Conservation (phyloP, 1,284 basidiomycete genomes). For the Peniophora sp. region DNA sequence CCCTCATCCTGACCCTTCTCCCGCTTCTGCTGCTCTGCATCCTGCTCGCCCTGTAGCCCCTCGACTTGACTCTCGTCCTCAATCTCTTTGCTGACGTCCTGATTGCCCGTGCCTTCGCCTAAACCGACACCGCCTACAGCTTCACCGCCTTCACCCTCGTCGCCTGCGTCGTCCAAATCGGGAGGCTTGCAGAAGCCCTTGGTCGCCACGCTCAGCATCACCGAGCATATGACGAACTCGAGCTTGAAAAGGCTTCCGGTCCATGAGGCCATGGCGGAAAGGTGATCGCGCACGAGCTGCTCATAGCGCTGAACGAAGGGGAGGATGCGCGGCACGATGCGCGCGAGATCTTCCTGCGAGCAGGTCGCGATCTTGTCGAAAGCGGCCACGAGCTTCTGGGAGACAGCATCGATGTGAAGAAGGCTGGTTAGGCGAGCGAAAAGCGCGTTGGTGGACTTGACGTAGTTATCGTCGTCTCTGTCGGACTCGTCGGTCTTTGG, state of each 20-base stretch:
- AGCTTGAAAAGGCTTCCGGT: slow-evolving; percentile 83
- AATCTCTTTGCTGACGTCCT: slow-evolving; percentile 90
- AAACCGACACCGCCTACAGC: slow-evolving; percentile 73
- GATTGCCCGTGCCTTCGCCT: slow-evolving; percentile 76
- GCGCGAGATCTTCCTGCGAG: slow-evolving; percentile 17
- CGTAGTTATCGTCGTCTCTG: slow-evolving; percentile 25
- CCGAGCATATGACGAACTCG: slow-evolving; percentile 68
- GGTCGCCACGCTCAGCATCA: slow-evolving; percentile 68
- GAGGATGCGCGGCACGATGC: slow-evolving; percentile 33
- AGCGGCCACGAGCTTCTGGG: slow-evolving; percentile 25
- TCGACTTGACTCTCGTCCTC: slow-evolving; percentile 96
- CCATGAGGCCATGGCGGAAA: slow-evolving; percentile 54
- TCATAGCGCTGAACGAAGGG: slow-evolving; percentile 65
- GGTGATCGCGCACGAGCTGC: slow-evolving; percentile 42
- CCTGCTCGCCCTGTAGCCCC: slow-evolving; percentile 76
- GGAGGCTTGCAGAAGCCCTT: slow-evolving; percentile 92
- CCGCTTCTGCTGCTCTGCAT: slow-evolving; percentile 41
- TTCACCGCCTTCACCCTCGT: slow-evolving; percentile 44
- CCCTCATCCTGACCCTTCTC: slow-evolving; percentile 43
- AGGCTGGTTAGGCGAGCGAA: slow-evolving; percentile 16
- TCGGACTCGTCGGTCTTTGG: neutral
- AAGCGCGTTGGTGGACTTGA: slow-evolving; percentile 18
- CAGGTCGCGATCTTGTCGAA: slow-evolving; percentile 23
- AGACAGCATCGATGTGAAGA: slow-evolving; percentile 26
- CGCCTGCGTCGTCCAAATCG: slow-evolving; percentile 49